These are phyloP conservation scores for Gentiana dahurica DNA, from an alignment of 257 asterid species.

Conservation along the genomic window DNA sequence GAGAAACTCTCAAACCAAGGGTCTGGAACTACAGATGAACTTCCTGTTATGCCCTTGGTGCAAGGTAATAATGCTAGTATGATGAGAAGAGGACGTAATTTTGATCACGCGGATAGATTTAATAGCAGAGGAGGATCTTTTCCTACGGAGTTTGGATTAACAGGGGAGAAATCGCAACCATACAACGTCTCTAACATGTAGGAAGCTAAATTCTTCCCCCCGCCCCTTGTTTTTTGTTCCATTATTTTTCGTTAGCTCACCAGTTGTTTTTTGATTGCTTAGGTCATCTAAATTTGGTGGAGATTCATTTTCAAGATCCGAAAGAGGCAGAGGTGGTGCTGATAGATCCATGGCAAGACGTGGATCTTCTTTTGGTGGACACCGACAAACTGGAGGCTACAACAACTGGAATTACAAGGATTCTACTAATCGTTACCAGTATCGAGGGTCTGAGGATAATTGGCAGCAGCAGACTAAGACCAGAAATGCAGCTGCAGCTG, in stretches of 20 bases:
- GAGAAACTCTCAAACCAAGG: slow-evolving; percentile 44
- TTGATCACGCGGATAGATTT: slow-evolving; percentile 10
- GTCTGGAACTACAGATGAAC: slow-evolving; percentile 43
- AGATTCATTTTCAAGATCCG: slow-evolving; percentile 26
- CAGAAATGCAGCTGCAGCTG: slow-evolving; percentile 17
- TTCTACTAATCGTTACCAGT: slow-evolving; percentile 32
- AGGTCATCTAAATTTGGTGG: slow-evolving; percentile 30
- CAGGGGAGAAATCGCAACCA: slow-evolving; percentile 32
- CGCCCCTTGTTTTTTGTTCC: background rate
- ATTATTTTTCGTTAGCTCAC: background rate
- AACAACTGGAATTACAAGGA: slow-evolving; percentile 42
- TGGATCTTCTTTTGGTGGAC: slow-evolving; percentile 27
- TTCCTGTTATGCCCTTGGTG: slow-evolving; percentile 20
- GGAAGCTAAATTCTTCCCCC: slow-evolving; percentile 1
- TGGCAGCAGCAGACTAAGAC: slow-evolving; percentile 27
- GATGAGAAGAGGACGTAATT: slow-evolving; percentile 24
- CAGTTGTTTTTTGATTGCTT: slow-evolving; percentile 3
- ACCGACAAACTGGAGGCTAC: slow-evolving; percentile 33
- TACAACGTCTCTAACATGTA: slow-evolving; percentile 26
- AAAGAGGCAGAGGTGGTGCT: slow-evolving; percentile 31
- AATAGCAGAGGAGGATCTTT: slow-evolving; percentile 25
- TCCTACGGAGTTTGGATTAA: slow-evolving; percentile 28
- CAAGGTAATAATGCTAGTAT: slow-evolving; percentile 22
- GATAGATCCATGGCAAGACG: slow-evolving; percentile 37
- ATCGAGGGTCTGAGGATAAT: slow-evolving; percentile 37